A percentile compares a stretch with the other conserved stretches of the same genome.
Evolutionary conservation across 2,329 filamentous ascomycete genomes (phyloP).

Genomic region (Monascus ruber): DNA sequence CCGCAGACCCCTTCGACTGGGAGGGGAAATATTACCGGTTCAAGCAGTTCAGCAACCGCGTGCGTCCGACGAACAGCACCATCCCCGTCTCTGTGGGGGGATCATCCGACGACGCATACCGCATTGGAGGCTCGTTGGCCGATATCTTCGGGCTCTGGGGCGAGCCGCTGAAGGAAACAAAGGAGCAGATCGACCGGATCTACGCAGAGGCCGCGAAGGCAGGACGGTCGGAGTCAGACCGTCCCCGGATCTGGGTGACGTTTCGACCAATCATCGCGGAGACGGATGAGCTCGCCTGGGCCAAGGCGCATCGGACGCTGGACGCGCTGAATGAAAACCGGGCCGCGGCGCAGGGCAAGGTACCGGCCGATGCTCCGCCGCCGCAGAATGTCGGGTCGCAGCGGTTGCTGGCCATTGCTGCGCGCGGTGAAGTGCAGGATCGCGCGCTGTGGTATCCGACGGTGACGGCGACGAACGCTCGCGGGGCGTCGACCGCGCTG

Average conservation of each 20-base stretch:
- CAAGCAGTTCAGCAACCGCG: conserved; percentile 45
- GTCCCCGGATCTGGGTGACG: conserved; percentile 52
- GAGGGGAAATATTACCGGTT: conserved; percentile 49
- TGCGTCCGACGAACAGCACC: conserved; percentile 42
- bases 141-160: conserved; percentile 57
- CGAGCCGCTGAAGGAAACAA: conserved; percentile 52
- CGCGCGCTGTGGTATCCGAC: conserved; percentile 54
- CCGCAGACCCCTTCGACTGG: conserved; percentile 49
- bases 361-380: conserved; percentile 17
- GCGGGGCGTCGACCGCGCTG: conserved; percentile 48
- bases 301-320: conserved; percentile 47
- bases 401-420: conserved; percentile 47
- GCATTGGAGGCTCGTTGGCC: conserved; percentile 46
- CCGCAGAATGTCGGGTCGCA: conserved; percentile 52
- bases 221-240: conserved; percentile 41
- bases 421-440: conserved; percentile 44
- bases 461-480: conserved; percentile 49
- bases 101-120: conserved; percentile 48
- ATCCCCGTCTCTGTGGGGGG: conserved; percentile 51
- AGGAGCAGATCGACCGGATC: conserved; percentile 50
- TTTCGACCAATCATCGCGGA: conserved; percentile 52
- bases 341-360: conserved; percentile 22
- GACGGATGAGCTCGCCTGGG: conserved; percentile 52
- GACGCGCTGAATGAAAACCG: conserved; percentile 39
- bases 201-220: conserved; percentile 49